These are phyloP conservation scores for Candida andamanensis DNA, from an alignment of 805 yeast genomes.

Conservation along the genomic window DNA sequence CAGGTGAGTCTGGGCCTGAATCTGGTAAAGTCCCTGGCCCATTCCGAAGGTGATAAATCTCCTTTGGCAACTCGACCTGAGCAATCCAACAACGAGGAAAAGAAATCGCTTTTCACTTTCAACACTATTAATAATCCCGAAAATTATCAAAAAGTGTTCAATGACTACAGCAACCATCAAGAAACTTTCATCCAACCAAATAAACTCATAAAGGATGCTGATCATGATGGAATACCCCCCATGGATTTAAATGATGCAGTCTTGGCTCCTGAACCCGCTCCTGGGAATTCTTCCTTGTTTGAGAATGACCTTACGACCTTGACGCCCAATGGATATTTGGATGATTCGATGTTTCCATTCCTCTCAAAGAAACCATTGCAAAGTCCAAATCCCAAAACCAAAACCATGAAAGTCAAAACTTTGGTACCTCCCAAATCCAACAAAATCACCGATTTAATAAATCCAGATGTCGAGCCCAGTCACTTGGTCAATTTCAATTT, in stretches of 20 bases:
- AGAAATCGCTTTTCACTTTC: slow-evolving; percentile 1
- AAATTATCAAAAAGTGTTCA: slow-evolving; percentile 11
- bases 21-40: too few species aligned
- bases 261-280: not conserved
- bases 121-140: slow-evolving; percentile 1
- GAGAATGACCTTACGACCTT: too few species aligned
- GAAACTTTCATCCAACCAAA: slow-evolving; percentile 13
- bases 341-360: too few species aligned
- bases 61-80: too few species aligned
- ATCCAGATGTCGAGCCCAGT: slow-evolving; percentile 40
- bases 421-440: slow-evolving; percentile 23
- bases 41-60: too few species aligned
- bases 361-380: slow-evolving; percentile 2
- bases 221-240: not conserved
- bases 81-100: too few species aligned
- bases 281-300: not conserved
- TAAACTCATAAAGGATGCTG: not conserved
- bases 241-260: not conserved
- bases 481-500: slow-evolving; percentile 24
- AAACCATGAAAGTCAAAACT: slow-evolving; percentile 18
- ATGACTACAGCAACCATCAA: slow-evolving; percentile 13
- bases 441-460: slow-evolving; percentile 34
- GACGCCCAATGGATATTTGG: too few species aligned
- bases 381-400: not conserved
- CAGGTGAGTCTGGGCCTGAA: too few species aligned